Percentiles rank a stretch among this genome's conserved stretches.
Evolutionary conservation across 2,329 filamentous ascomycete genomes (phyloP).

Genomic region (Exophiala viscosa): DNA sequence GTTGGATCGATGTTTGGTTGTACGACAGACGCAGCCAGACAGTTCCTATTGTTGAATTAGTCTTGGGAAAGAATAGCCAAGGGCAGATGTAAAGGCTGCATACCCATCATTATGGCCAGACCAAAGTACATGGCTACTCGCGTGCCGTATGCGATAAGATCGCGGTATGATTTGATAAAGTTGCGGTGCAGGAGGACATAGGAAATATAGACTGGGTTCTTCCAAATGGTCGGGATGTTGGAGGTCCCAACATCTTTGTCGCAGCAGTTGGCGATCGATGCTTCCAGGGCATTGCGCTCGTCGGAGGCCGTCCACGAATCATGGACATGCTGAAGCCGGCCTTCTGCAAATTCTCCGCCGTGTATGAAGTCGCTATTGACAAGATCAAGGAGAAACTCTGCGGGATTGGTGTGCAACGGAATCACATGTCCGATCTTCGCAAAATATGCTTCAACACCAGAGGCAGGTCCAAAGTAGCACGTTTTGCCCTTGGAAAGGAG

Average conservation of each 20-base stretch:
- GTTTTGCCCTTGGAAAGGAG: conserved; percentile 68
- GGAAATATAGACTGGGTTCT: conserved; percentile 41
- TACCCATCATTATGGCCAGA: conserved; percentile 18
- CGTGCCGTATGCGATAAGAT: conserved; percentile 79
- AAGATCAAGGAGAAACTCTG: conserved; percentile 74
- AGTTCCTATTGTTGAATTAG: conserved; percentile 49
- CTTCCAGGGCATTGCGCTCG: conserved; percentile 5
- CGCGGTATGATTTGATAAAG: conserved; percentile 79
- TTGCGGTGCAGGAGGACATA: conserved; percentile 69
- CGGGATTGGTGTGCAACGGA: conserved; percentile 70
- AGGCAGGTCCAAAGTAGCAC: conserved; percentile 68
- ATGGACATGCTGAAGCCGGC: conserved; percentile 53
- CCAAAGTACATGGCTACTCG: conserved; percentile 77
- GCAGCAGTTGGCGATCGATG: background rate
- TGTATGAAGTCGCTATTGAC: conserved; percentile 71
- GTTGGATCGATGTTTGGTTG: conserved; percentile 69
- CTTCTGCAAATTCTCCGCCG: conserved; percentile 43
- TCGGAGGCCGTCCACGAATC: conserved; percentile 48
- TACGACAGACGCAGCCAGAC: conserved; percentile 73
- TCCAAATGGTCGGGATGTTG: background rate
- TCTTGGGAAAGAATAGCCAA: conserved; percentile 50
- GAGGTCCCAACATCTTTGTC: background rate
- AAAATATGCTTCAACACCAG: conserved; percentile 61
- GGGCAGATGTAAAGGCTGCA: conserved; percentile 2
- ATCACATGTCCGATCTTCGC: conserved; percentile 57